Evolutionary conservation across 495 filamentous ascomycete genomes (phyloP), one percentile per base, ranked within the genome.

Genomic region (Aspergillus ostianus): DNA sequence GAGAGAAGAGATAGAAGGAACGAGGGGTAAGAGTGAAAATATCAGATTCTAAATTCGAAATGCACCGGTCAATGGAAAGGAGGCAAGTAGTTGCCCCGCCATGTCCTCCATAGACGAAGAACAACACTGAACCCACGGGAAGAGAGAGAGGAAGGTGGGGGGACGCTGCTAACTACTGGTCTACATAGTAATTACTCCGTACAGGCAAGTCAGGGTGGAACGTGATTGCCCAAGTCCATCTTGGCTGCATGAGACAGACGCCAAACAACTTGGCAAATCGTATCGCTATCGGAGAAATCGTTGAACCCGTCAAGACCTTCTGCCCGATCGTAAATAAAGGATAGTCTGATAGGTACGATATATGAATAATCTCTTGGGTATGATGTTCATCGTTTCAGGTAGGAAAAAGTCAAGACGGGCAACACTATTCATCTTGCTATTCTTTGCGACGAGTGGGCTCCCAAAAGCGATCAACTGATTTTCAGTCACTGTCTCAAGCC

Each of bases 31-130:
- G 2, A 49, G 21, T 4, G 23, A 53, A 46, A 19, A 51, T 51
- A 45, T 53, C 27, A 41, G 61, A 4, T 19, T 27, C 18, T 48
- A 50, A 23, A 30, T 47, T 19, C 45, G 56, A 63, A 55, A 57
- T 6, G 30, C 6, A 7, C 30, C 10, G 30, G 10, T 32, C 30
- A 52, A 30, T 10, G 26, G 18, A 26, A 52, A 52, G 21, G 12
- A 51, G 26, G 23, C 23, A 13, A 27, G 26, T 52, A 0, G 17
- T n/a, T 26, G 20, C 27, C 27, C 50, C n/a, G 50, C 13, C 21
- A 52, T 52, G 50, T 41, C 1, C 13, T 41, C 10, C 12, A 41
- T 8, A 41, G 50, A n/a, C n/a, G n/a, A n/a, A n/a, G n/a, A n/a
- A n/a, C n/a, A n/a, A n/a, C n/a, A n/a, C n/a, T n/a, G n/a, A n/a